Evolutionary conservation across 2,329 filamentous ascomycete species (phyloP).

Genomic region (Aspergillus sp.): DNA sequence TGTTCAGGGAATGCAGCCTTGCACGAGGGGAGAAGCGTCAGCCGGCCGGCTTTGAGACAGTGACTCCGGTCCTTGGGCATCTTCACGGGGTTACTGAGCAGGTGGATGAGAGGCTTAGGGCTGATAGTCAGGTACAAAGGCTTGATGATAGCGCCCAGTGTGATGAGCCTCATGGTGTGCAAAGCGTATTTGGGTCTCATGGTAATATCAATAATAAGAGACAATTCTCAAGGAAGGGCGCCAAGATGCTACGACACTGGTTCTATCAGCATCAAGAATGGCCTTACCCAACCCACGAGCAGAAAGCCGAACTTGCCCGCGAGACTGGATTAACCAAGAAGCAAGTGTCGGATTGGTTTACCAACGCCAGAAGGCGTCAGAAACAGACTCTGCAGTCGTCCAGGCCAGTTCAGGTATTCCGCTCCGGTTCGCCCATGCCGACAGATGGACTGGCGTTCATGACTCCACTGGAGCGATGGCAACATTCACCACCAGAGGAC

Average conservation of each 20-base stretch:
- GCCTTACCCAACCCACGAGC: slow-evolving; percentile 43
- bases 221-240: slow-evolving; percentile 39
- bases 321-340: slow-evolving; percentile 41
- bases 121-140: neutral
- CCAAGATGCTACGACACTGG: slow-evolving; percentile 41
- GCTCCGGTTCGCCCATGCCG: slow-evolving; percentile 40
- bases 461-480: slow-evolving; percentile 43
- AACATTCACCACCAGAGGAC: slow-evolving; percentile 39
- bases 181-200: neutral
- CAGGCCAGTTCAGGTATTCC: slow-evolving; percentile 23
- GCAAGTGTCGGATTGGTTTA: slow-evolving; percentile 45
- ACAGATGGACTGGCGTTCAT: slow-evolving; percentile 26
- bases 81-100: slow-evolving; percentile 43
- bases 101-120: slow-evolving; percentile 15
- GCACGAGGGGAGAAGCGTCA: slow-evolving; percentile 39
- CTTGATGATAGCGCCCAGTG: neutral
- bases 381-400: slow-evolving; percentile 24
- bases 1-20: slow-evolving; percentile 45
- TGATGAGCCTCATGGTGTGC: neutral
- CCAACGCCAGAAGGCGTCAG: slow-evolving; percentile 44
- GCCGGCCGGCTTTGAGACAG: slow-evolving; percentile 41
- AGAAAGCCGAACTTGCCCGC: slow-evolving; percentile 34
- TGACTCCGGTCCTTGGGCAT: slow-evolving; percentile 41
- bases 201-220: slow-evolving; percentile 12
- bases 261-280: slow-evolving; percentile 39